phyloP scores from a whole-genome alignment of 2,329 filamentous ascomycete species.

The Chalaropsis thielavioides region DNA sequence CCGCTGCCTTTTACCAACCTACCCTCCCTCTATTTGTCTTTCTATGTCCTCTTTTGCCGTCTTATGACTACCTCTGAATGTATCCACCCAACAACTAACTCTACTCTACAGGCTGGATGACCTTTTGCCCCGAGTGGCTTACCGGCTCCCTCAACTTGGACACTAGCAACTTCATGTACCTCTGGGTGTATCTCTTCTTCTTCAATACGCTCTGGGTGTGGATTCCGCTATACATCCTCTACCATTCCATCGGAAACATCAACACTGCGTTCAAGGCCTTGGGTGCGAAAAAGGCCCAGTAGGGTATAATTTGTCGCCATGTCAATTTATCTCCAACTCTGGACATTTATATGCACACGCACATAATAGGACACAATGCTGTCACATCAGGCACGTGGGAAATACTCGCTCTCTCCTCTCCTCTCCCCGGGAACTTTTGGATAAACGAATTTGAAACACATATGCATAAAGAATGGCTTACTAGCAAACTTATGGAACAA shows the following conservation, averaged over 20 bases:
- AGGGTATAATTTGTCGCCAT: neutral
- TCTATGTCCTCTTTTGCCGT: too few relatives aligned
- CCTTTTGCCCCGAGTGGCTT: slow-evolving; percentile 56
- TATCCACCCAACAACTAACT: neutral
- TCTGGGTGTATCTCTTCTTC: slow-evolving; percentile 53
- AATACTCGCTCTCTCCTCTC: neutral
- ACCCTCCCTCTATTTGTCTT: too few relatives aligned
- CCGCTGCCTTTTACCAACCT: neutral
- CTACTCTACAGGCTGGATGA: slow-evolving; percentile 45
- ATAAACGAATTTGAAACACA: neutral
- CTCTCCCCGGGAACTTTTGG: neutral
- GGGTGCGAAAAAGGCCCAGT: slow-evolving; percentile 21
- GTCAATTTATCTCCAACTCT: neutral
- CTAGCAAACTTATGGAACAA: neutral
- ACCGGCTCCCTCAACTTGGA: slow-evolving; percentile 47
- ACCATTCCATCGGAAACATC: slow-evolving; percentile 40
- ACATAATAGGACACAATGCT: neutral
- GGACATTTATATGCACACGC: too few relatives aligned
- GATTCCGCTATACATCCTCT: slow-evolving; percentile 45
- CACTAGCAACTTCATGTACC: slow-evolving; percentile 52
- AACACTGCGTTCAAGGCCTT: slow-evolving; percentile 35
- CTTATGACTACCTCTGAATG: neutral
- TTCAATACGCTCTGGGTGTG: slow-evolving; percentile 57
- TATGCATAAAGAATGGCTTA: neutral
- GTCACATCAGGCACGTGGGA: neutral